A percentile compares a stretch with the other conserved stretches of the same genome.
These are phyloP conservation scores for Hericium erinaceus DNA, from an alignment of 768 basidiomycete species.

Conservation along the genomic window DNA sequence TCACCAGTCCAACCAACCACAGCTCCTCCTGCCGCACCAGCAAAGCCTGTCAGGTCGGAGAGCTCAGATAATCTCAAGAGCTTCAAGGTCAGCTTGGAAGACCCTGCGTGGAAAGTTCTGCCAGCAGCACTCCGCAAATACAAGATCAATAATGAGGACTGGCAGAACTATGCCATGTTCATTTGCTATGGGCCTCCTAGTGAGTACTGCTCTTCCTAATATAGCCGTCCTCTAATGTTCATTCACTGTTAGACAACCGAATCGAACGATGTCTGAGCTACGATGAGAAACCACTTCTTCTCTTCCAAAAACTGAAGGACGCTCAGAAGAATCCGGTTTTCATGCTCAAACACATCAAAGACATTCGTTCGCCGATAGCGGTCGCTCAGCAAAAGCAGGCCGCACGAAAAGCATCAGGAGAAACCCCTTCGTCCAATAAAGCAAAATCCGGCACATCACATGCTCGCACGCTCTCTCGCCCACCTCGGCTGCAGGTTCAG, in stretches of 20 bases:
- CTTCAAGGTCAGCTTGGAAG: slow-evolving; percentile 96
- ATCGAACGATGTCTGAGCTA: slow-evolving; percentile 93
- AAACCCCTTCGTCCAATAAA: slow-evolving; percentile 14
- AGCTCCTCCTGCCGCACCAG: slow-evolving; percentile 13
- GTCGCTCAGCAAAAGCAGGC: slow-evolving; percentile 97
- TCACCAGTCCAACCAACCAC: slow-evolving; percentile 1
- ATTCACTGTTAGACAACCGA: slow-evolving; percentile 42
- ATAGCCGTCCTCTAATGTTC: neutral
- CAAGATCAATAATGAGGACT: slow-evolving; percentile 96
- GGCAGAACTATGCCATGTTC: slow-evolving; percentile 99
- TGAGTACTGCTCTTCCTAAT: slow-evolving; percentile 22
- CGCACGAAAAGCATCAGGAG: slow-evolving; percentile 61
- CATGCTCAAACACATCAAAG: slow-evolving; percentile 95
- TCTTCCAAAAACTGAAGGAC: slow-evolving; percentile 97
- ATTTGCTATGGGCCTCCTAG: slow-evolving; percentile 94
- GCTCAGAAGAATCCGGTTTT: slow-evolving; percentile 97
- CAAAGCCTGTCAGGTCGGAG: slow-evolving; percentile 49
- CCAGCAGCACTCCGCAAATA: slow-evolving; percentile 98
- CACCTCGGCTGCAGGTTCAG: slow-evolving; percentile 63
- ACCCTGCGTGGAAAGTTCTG: slow-evolving; percentile 97
- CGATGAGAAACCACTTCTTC: slow-evolving; percentile 92
- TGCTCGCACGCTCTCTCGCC: slow-evolving; percentile 33
- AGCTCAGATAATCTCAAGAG: slow-evolving; percentile 75
- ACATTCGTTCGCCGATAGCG: slow-evolving; percentile 94
- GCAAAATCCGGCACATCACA: slow-evolving; percentile 28